Evolutionary conservation across 2,329 filamentous ascomycete genomes (phyloP).

Genomic region (Macrophomina pseudophaseolina): DNA sequence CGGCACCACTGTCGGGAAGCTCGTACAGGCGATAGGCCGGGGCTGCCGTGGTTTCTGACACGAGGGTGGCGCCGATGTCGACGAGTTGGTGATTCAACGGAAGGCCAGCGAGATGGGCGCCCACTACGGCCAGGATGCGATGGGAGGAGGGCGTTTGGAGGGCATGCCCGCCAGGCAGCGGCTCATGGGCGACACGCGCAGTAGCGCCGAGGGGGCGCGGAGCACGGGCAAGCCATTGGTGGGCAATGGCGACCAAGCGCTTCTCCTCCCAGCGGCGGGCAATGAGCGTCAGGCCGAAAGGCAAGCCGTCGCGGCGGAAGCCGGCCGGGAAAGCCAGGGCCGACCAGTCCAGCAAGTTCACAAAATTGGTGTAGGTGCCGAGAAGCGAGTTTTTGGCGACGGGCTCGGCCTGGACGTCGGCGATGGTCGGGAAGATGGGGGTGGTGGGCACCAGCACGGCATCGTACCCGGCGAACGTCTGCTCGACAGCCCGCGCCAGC

Average conservation of each 20-base stretch:
- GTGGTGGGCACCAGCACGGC: background rate
- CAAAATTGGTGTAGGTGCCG: conserved; percentile 2
- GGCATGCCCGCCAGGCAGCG: background rate
- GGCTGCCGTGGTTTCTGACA: background rate
- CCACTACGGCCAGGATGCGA: background rate
- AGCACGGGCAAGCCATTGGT: background rate
- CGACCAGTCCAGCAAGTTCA: conserved; percentile 3
- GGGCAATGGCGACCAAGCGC: background rate
- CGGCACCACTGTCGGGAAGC: background rate
- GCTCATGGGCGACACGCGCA: background rate
- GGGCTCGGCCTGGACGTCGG: background rate
- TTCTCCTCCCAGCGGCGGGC: background rate
- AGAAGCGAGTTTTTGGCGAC: background rate
- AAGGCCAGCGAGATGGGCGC: background rate
- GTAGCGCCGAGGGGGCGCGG: background rate
- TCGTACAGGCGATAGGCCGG: background rate
- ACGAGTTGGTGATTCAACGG: background rate
- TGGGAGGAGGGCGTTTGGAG: background rate
- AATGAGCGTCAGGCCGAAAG: background rate
- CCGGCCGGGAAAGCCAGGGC: conserved; percentile 1
- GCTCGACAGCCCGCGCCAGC: background rate
- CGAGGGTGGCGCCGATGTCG: background rate
- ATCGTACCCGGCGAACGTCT: background rate
- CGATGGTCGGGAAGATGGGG: background rate
- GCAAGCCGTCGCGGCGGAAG: background rate